phyloP scores from a whole-genome alignment of 192 early-diverging fungal species.

The Rhizoclosmatium sp. region DNA sequence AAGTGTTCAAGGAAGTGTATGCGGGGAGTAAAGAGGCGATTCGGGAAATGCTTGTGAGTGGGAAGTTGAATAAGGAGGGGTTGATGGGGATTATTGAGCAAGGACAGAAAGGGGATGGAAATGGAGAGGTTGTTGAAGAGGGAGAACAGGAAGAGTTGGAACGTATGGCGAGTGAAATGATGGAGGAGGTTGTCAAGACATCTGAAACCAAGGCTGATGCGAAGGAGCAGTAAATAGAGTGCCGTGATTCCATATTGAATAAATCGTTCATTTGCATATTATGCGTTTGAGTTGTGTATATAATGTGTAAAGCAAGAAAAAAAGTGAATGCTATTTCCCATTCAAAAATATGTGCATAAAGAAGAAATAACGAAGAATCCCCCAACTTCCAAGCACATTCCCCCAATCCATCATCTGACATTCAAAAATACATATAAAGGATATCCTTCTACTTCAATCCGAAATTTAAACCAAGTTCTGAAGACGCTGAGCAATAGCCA shows the following conservation, averaged over 20 bases:
- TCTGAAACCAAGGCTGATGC: too few species aligned
- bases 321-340: not conserved
- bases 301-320: not conserved
- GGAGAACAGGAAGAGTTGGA: not conserved
- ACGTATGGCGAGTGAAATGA: not conserved
- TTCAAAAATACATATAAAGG: not conserved
- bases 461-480: conserved; percentile 59
- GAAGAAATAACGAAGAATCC: too few species aligned
- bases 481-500: conserved; percentile 91
- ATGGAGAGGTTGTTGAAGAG: not conserved
- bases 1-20: conserved; percentile 30
- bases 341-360: not conserved
- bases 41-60: not conserved
- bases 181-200: not conserved
- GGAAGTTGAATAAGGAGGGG: conserved; percentile 22
- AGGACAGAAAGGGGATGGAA: not conserved
- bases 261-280: too few species aligned
- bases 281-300: too few species aligned
- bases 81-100: conserved; percentile 10
- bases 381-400: not conserved
- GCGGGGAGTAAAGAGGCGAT: conserved; percentile 11
- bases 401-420: not conserved
- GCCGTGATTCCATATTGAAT: too few species aligned
- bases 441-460: not conserved
- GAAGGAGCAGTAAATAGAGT: too few species aligned